Conservation (phyloP, 176 grass and related monocot species). For the Hyparrhenia diplandra region DNA sequence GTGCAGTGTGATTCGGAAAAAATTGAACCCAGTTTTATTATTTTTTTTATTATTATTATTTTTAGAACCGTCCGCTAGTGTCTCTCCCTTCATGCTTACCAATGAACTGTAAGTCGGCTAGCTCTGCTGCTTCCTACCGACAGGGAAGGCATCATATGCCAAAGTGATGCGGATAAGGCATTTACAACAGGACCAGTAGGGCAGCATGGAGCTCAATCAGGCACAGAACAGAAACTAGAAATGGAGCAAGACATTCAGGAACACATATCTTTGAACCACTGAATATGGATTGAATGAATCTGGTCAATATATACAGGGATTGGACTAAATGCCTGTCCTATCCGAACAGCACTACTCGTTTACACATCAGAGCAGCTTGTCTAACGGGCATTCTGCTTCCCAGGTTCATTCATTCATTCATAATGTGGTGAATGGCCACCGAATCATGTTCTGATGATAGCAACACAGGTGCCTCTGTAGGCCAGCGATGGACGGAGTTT, state of each 20-base stretch:
- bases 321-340: conserved; percentile 21
- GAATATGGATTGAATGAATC: conserved; percentile 47
- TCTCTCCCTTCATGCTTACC: neutral
- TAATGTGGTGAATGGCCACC: conserved; percentile 25
- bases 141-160: neutral
- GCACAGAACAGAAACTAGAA: neutral
- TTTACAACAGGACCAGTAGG: neutral
- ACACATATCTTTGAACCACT: conserved; percentile 26
- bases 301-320: conserved; percentile 48
- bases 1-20: neutral
- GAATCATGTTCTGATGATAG: neutral
- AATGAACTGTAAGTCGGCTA: neutral
- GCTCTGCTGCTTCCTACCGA: neutral
- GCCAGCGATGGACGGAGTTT: neutral
- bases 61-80: no score
- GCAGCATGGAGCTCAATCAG: no score
- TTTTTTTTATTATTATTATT: no score
- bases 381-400: conserved; percentile 26
- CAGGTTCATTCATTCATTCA: conserved; percentile 38
- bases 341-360: conserved; percentile 34
- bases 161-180: neutral
- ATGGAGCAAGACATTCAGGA: neutral
- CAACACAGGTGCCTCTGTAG: neutral
- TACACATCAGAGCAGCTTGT: conserved; percentile 44
- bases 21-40: neutral